A percentile compares a stretch with the other conserved stretches of the same genome.
phyloP scores from a whole-genome alignment of 352 stramenopile species.

The Phytophthora rubi region DNA sequence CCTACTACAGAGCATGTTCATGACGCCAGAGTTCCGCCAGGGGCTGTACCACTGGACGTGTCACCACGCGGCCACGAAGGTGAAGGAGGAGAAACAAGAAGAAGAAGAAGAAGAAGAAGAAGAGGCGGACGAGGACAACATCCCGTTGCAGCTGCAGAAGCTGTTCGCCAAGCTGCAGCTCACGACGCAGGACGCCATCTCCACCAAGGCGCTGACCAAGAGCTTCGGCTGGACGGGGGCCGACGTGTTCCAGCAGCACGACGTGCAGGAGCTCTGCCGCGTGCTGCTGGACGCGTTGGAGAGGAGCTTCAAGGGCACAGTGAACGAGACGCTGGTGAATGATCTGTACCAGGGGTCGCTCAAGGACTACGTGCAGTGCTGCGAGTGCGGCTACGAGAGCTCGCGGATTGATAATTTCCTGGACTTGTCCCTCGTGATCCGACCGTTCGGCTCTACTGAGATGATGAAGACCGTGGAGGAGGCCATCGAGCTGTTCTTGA shows the following conservation, averaged over 20 bases:
- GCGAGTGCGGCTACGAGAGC: slow-evolving; percentile 84
- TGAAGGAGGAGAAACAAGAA: slow-evolving; percentile 7
- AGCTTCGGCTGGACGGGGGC: slow-evolving; percentile 92
- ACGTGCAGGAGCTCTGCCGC: slow-evolving; percentile 91
- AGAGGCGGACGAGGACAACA: slow-evolving; percentile 77
- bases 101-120: slow-evolving; percentile 47
- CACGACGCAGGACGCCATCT: slow-evolving; percentile 72
- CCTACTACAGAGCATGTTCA: slow-evolving; percentile 92
- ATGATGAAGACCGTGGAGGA: slow-evolving; percentile 90
- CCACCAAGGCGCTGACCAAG: slow-evolving; percentile 88
- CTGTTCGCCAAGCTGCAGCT: slow-evolving; percentile 92
- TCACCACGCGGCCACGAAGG: slow-evolving; percentile 16
- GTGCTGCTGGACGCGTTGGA: slow-evolving; percentile 93
- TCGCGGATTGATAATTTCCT: slow-evolving; percentile 89
- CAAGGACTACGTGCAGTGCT: slow-evolving; percentile 92
- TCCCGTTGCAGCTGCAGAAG: slow-evolving; percentile 91
- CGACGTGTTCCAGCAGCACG: slow-evolving; percentile 92
- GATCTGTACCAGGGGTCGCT: slow-evolving; percentile 85
- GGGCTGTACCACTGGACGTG: slow-evolving; percentile 77
- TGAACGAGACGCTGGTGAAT: slow-evolving; percentile 89
- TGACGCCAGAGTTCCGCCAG: slow-evolving; percentile 88
- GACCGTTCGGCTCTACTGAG: slow-evolving; percentile 84
- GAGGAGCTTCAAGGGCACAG: slow-evolving; percentile 84
- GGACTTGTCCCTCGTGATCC: slow-evolving; percentile 91
- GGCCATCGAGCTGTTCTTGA: slow-evolving; percentile 88